These are phyloP conservation scores for Colletotrichum tanaceti DNA, from an alignment of 2,329 filamentous ascomycete species.

Conservation along the genomic window DNA sequence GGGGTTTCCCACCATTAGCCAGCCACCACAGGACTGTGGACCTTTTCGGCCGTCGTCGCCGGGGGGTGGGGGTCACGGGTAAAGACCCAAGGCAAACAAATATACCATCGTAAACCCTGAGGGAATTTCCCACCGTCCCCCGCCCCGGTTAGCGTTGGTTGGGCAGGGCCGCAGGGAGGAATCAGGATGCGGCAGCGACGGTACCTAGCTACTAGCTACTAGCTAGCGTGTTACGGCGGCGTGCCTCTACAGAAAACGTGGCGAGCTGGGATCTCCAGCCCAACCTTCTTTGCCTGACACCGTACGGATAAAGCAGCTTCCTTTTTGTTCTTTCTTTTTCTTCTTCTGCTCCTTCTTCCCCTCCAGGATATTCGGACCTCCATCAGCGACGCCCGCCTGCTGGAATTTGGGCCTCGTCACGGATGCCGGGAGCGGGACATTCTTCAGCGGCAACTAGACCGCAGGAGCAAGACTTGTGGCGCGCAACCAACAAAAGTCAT, in stretches of 20 bases:
- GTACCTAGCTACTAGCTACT: no score
- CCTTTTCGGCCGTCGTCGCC: not conserved
- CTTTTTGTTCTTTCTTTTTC: not conserved
- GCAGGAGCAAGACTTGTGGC: not conserved
- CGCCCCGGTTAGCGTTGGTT: not conserved
- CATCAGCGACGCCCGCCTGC: not conserved
- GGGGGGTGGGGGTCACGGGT: not conserved
- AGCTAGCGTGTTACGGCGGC: not conserved
- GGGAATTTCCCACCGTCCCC: slow-evolving; percentile 1
- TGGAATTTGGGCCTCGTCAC: not conserved
- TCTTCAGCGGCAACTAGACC: slow-evolving; percentile 7
- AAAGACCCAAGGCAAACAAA: not conserved
- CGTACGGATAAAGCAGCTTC: no score
- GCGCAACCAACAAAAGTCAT: not conserved
- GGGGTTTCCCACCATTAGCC: not conserved
- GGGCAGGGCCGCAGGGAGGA: not conserved
- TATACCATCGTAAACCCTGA: slow-evolving; percentile 9
- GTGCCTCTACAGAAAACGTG: slow-evolving; percentile 33
- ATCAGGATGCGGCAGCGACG: not conserved
- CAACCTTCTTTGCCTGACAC: not conserved
- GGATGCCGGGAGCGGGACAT: not conserved
- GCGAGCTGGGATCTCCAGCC: slow-evolving; percentile 26
- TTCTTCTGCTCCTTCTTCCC: not conserved
- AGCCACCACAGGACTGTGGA: not conserved
- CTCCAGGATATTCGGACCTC: no score